phyloP scores from a whole-genome alignment of 768 basidiomycete genomes.

The Hygrocybe punicea region DNA sequence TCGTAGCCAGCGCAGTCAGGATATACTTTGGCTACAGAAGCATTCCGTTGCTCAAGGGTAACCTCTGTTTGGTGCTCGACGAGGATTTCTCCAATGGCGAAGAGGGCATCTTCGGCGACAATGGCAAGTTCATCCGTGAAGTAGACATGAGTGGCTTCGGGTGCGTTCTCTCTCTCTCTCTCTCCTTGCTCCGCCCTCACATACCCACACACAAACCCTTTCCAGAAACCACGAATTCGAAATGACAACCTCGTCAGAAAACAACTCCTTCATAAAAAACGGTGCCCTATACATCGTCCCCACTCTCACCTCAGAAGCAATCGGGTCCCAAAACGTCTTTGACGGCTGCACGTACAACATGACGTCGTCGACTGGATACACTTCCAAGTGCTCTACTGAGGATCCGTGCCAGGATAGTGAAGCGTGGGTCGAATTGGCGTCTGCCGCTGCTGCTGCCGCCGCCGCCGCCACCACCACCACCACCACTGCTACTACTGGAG shows the following conservation, averaged over 20 bases:
- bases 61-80: constrained; percentile 67
- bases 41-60: constrained; percentile 43
- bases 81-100: constrained; percentile 66
- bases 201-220: too few species aligned
- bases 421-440: constrained; percentile 25
- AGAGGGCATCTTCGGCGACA: constrained; percentile 54
- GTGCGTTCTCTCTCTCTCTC: too few species aligned
- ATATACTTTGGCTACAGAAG: constrained; percentile 57
- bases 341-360: constrained; percentile 78
- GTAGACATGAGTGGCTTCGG: constrained; percentile 87
- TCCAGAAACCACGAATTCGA: constrained; percentile 77
- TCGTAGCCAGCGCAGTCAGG: constrained; percentile 49
- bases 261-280: constrained; percentile 75
- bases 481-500: too few species aligned
- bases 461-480: too few species aligned
- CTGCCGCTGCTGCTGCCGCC: too few species aligned
- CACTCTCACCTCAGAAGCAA: constrained; percentile 75
- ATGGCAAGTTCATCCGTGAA: constrained; percentile 70
- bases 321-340: constrained; percentile 55
- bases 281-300: constrained; percentile 80
- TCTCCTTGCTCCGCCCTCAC: too few species aligned
- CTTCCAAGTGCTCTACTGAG: constrained; percentile 26
- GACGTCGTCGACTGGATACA: constrained; percentile 48
- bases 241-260: constrained; percentile 71
- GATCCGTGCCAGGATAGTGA: background rate